These are phyloP conservation scores for Hericium rajendrae DNA, from an alignment of 768 basidiomycete species.

Conservation along the genomic window DNA sequence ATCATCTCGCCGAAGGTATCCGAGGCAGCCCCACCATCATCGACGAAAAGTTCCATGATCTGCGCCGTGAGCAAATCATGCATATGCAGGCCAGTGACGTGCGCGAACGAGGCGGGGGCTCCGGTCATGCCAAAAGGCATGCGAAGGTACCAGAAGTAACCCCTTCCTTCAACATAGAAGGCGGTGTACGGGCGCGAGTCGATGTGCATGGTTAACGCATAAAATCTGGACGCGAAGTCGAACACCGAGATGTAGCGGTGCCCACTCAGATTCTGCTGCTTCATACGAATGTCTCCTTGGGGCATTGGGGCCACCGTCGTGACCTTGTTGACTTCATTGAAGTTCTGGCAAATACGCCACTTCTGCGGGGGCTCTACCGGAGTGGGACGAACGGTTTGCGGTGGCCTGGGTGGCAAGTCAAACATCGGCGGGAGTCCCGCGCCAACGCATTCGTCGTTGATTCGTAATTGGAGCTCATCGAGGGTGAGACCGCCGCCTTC, in stretches of 20 bases:
- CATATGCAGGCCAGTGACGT: slow-evolving; percentile 10
- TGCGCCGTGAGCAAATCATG: slow-evolving; percentile 3
- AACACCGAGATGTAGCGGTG: no score
- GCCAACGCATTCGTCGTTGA: no score
- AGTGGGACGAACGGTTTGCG: no score
- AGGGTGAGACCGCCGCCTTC: no score
- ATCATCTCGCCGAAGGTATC: slow-evolving; percentile 24
- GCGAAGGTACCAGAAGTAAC: slow-evolving; percentile 24
- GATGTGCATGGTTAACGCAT: slow-evolving; percentile 13
- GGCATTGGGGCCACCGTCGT: no score
- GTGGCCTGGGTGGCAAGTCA: no score
- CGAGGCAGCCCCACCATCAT: slow-evolving; percentile 26
- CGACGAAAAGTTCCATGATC: slow-evolving; percentile 27
- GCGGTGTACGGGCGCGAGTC: slow-evolving; percentile 17
- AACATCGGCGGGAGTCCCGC: no score
- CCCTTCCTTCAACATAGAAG: slow-evolving; percentile 30
- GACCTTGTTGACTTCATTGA: slow-evolving; percentile 12
- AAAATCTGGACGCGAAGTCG: slow-evolving; percentile 28
- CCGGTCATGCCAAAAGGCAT: slow-evolving; percentile 36
- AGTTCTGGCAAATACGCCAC: no score
- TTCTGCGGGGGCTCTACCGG: no score
- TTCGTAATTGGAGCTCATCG: no score
- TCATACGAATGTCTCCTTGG: no score
- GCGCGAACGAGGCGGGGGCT: slow-evolving; percentile 26
- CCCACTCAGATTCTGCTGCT: no score